Evolutionary conservation across 2,329 filamentous ascomycete species (phyloP), one percentile per base, ranked within the genome.

Genomic region (Aspergillus sp.): DNA sequence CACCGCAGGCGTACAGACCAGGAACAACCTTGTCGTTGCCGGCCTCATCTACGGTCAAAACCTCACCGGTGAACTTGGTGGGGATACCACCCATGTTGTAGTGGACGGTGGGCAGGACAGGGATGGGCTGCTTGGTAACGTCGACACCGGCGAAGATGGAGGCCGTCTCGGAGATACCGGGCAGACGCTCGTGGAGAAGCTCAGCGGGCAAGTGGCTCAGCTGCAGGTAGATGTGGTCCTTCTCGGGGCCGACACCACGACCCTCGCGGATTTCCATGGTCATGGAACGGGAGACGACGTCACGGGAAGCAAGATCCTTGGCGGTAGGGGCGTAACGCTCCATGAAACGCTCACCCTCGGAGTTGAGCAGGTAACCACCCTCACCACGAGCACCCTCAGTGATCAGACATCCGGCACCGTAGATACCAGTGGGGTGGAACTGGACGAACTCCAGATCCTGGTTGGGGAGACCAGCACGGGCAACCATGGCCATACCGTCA

Each of bases 71-170:
- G 86, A 97, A 98, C 75, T 92, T 92, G 69, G 95, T 98, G 56
- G 94, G 94, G 71, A 99, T 97, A 86, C 95, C 94, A 81, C 94
- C 94, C 95, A 98, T 99, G 87, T 97, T 97, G 87, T 99, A 99
- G 85, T 99, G 93, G 69, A 97, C 94, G 49, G 94, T 98, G 61
- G 94, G 94, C 66, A 98, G 85, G 68, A 98, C 94, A 64, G 94
- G 94, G 71, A 98, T 98, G 68, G 94, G 94, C 82, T 97, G 91
- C 85, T 97, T 97, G 76, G 89, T 90, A 70, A 99, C 94, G 79
- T 99, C 95, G 72, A 99, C 93, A 82, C 95, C 94, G 63, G 94
- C 87, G 81, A 99, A 99, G 74, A 98, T 98, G 71, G 92, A 93
- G 57, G 94, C 95, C 38, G 95, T 99, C 85, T 99, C 95, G 45